Base-by-base conservation (phyloP, 495 filamentous ascomycete species). In the Neurospora sp. region DNA sequence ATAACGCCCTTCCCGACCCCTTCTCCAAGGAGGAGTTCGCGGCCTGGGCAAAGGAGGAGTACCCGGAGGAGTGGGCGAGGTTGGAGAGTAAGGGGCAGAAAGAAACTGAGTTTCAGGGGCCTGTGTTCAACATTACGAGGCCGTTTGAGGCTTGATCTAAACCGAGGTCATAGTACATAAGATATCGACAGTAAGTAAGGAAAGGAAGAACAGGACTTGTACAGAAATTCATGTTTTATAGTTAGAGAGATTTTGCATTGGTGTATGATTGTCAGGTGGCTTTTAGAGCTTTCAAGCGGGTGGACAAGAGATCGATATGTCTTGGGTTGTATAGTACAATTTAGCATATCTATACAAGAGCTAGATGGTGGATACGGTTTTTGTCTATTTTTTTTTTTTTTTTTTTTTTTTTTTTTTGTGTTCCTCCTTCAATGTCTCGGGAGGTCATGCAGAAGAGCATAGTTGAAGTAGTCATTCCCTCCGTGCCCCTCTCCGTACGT, bases 31-130 rank as follows among this genome's bases (percentile, higher is more conserved):
- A 86, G n/a, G 79, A 88, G 79, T 88, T 97, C 53, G 89, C 92
- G 77, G 81, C 86, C 39, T 97, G 93, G 93, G 89, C 90, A 9
- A 85, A 84, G 72, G 79, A 85, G 14, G 84, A 86, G 40, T 92
- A 93, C 78, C 91, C 92, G 0, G 84, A 86, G 40, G 80, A 86
- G 6, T 97, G 94, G 93, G 78, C 77, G 20, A 85, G 89, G 69
- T 77, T 97, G 70, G 85, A 86, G 72, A 81, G 80, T 71, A 81
- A 82, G 72, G 83, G 82, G n/a, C 76, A 75, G 68, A 83, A 59
- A 71, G 79, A 75, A 68, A 80, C 83, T 3, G 53, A 37, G 48
- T 72, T 83, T 14, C 75, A 80, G 7, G 85, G 84, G 38, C 71
- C 72, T 38, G 76, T 78, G 73, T 84, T 85, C 71, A 86, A 85